These are phyloP conservation scores for Calonectria hawksworthii DNA, from an alignment of 2,329 filamentous ascomycete genomes.

Conservation along the genomic window DNA sequence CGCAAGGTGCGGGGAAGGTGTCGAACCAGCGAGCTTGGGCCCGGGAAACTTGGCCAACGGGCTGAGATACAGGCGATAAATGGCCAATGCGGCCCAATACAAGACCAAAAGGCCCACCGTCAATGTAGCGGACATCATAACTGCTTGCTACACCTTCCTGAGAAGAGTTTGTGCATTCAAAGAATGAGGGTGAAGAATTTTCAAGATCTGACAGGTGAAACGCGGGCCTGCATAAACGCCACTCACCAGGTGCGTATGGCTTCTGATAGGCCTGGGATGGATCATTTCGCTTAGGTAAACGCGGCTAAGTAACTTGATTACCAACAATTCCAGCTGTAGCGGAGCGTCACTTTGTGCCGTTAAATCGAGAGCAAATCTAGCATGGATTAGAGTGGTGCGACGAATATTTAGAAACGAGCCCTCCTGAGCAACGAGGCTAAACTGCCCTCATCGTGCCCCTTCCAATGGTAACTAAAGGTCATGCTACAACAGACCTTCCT, in stretches of 20 bases:
- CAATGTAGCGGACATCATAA: not conserved
- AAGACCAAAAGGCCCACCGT: not conserved
- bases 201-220: not conserved
- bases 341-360: too few relatives aligned
- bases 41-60: conserved; percentile 41
- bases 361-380: too few relatives aligned
- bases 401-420: too few relatives aligned
- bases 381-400: too few relatives aligned
- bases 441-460: too few relatives aligned
- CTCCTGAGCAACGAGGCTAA: too few relatives aligned
- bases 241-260: not conserved
- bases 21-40: conserved; percentile 39
- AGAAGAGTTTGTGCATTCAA: not conserved
- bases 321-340: too few relatives aligned
- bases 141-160: not conserved
- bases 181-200: not conserved
- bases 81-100: not conserved
- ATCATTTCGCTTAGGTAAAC: not conserved
- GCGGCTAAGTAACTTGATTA: not conserved
- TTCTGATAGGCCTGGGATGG: not conserved
- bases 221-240: not conserved
- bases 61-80: conserved; percentile 41
- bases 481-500: too few relatives aligned
- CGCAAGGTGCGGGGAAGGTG: too few relatives aligned
- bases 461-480: too few relatives aligned